phyloP scores from a whole-genome alignment of 148 eudicot genomes.

The Bassia scoparia region DNA sequence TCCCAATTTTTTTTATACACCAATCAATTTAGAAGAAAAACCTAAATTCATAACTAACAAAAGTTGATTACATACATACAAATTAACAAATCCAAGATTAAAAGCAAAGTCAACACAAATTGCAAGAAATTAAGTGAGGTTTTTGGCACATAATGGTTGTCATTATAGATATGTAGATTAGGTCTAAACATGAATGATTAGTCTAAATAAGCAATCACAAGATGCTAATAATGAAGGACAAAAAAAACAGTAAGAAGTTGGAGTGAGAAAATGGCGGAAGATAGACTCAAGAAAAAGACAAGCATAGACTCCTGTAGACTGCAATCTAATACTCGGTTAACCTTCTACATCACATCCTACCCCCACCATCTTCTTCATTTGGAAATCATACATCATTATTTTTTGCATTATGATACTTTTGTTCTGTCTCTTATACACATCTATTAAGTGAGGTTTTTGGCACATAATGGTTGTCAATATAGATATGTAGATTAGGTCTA shows the following conservation, averaged over 20 bases:
- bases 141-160: slow-evolving; percentile 17
- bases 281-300: slow-evolving; percentile 20
- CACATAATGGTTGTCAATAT: slow-evolving; percentile 18
- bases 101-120: background rate
- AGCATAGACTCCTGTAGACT: background rate
- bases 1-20: no score
- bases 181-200: background rate
- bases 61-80: background rate
- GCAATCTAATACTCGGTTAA: background rate
- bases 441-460: background rate
- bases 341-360: no score
- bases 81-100: background rate
- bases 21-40: no score
- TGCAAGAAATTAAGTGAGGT: background rate
- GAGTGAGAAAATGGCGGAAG: background rate
- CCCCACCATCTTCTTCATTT: no score
- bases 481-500: background rate
- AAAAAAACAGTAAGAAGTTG: slow-evolving; percentile 13
- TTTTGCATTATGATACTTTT: no score
- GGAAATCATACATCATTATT: no score
- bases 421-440: no score
- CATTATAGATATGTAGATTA: background rate
- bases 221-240: background rate
- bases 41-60: background rate
- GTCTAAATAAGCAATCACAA: slow-evolving; percentile 16